Base-by-base conservation (phyloP, 768 basidiomycete species). In the Collybiopsis luxurians region DNA sequence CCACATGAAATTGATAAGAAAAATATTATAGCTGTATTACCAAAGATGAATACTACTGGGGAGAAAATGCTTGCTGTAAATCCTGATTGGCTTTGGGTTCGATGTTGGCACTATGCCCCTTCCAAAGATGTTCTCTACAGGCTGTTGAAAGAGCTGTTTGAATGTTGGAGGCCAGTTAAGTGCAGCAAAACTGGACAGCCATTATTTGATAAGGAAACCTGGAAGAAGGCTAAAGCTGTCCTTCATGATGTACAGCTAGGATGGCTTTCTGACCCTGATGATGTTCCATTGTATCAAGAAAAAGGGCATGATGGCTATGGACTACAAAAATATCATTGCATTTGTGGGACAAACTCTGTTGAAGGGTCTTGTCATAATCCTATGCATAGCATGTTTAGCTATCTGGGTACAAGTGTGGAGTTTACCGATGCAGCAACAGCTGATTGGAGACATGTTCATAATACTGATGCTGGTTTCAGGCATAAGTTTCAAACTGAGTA, bases 301-400 rank as follows among this genome's bases (percentile, higher is more conserved):
- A 43, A 34, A 40, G 59, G 63, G 2, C 47, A 15, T 19, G 65
- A 66, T 55, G 45, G 58, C 23, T 23, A 60, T 63, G 61, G 65
- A 9, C 55, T 63, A 47, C 24, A 38, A 21, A 11, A 59, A 24
- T 64, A 61, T 48, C 56, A 59, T 21, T 61, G 50, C 46, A 31
- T 61, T 10, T 17, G 57, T 17, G 64, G 67, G 6, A 67, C 66
- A 50, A 67, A 63, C 24, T 63, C 63, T 42, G 56, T 66, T 54
- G 65, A 67, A 60, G 64, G 65, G 42, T 63, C 51, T 12, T 55
- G 62, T 46, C 66, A 67, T 59, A 61, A 56, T 49, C 58, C 60
- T 48, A 52, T 67, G 42, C 39, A 45, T 17, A 34, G 21, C 2
- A 63, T 55, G 28, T 67, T 67, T 67, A 62, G 47, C 36, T 60